Evolutionary conservation across 2,329 filamentous ascomycete genomes (phyloP), one percentile per base, ranked within the genome.

Genomic region (Pseudocercospora crystallina): DNA sequence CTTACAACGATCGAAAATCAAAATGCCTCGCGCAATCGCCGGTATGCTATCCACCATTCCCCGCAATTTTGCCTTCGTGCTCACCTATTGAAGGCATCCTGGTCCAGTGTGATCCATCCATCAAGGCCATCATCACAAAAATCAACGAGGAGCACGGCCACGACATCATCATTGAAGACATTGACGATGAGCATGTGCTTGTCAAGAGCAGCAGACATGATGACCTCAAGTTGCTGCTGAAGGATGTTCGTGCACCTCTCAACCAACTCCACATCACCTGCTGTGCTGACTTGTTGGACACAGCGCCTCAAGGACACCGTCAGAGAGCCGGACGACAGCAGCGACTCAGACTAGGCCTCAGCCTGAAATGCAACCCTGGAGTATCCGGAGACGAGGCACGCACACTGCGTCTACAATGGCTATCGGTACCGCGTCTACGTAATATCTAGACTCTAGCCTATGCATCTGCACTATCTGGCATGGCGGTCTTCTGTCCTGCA

Each of bases 51-150:
- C 20, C 7, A 7, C 7, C 20, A 26, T 3, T 26, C 20, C 7
- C 4, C 7, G 20, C 20, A 26, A 3, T 26, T 7, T 3, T 26
- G 20, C 20, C 4, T 26, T 26, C 20, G 7, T 26, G 20, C 20
- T 26, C 20, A 26, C 20, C 20, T 26, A 26, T 26, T 26, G 20
- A 32, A 69, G 87, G 87, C 56, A 84, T 89, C 26, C 79, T 92
- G 58, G 83, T 92, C 70, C 83, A 90, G 70, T 90, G 86, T 71
- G 88, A 92, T 67, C 85, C 88, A n/a, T 89, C 86, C 38, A 90
- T 92, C 78, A 91, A 90, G 72, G 87, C 88, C 57, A 90, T 91
- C 75, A 86, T 92, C 64, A 77, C 88, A 61, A 87, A 84, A 64
- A 87, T 92, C 60, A 85, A 92, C 70, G 80, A 76, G 62, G 76